Evolutionary conservation across 768 basidiomycete species (phyloP).

Genomic region (Trametes maxima): DNA sequence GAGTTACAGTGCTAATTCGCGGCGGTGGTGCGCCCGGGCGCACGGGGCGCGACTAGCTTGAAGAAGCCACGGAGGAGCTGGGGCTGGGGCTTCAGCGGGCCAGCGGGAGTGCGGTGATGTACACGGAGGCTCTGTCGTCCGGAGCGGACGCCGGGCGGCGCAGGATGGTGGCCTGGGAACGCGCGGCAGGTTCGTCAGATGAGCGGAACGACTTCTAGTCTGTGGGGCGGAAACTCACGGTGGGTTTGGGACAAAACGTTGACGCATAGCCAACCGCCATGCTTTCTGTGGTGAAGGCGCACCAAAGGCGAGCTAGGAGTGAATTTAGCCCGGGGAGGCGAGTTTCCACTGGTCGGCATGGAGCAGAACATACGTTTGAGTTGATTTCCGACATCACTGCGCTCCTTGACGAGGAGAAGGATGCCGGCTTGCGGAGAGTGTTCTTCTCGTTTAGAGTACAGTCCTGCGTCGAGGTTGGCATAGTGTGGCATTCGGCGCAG

Average conservation of each 20-base stretch:
- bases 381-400: constrained; percentile 31
- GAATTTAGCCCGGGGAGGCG: background rate
- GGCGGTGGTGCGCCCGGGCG: background rate
- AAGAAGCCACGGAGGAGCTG: background rate
- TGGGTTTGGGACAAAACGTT: constrained; percentile 52
- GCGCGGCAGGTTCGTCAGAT: background rate
- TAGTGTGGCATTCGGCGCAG: background rate
- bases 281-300: constrained; percentile 80
- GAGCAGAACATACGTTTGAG: constrained; percentile 32
- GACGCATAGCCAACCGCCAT: constrained; percentile 81
- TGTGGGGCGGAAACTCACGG: constrained; percentile 43
- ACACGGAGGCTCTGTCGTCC: constrained; percentile 39
- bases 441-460: constrained; percentile 38
- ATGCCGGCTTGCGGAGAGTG: constrained; percentile 59
- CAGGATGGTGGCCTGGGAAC: constrained; percentile 39
- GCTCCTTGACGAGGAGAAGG: constrained; percentile 58
- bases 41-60: background rate
- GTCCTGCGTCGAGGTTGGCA: background rate
- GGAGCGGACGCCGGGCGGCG: constrained; percentile 29
- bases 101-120: constrained; percentile 57
- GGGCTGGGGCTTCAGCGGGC: background rate
- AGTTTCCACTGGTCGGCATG: background rate
- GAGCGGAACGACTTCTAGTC: background rate
- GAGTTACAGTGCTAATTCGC: background rate
- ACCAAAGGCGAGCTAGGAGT: constrained; percentile 68